phyloP scores from a whole-genome alignment of 257 asterid genomes.

The Petunia secreta region DNA sequence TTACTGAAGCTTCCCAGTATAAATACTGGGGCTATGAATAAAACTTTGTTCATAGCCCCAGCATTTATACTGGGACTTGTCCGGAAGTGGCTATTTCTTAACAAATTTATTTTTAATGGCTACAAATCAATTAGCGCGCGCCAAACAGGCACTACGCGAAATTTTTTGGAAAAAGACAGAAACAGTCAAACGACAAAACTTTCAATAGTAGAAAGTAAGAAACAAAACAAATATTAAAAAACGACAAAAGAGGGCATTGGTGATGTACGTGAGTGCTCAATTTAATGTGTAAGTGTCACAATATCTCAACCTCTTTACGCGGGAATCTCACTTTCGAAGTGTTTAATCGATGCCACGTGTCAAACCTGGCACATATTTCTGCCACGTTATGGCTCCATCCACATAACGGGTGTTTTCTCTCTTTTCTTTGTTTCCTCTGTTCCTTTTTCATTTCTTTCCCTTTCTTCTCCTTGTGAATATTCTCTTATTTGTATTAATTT shows the following conservation, averaged over 20 bases:
- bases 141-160: no score
- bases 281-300: background rate
- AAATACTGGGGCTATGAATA: no score
- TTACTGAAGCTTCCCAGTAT: no score
- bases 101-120: no score
- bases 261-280: background rate
- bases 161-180: no score
- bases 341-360: background rate
- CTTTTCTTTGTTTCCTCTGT: background rate
- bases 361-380: background rate
- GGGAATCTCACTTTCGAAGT: background rate
- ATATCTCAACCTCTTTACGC: background rate
- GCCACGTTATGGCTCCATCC: conserved; percentile 27
- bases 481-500: background rate
- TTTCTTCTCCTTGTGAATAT: background rate
- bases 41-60: no score
- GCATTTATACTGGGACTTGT: no score
- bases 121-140: no score
- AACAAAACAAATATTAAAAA: background rate
- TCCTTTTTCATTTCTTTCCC: background rate
- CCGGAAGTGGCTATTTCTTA: no score
- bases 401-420: background rate
- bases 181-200: no score
- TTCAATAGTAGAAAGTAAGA: no score
- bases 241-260: background rate